These are phyloP conservation scores for Clavariopsis aquatica DNA, from an alignment of 495 filamentous ascomycete genomes.

Conservation along the genomic window DNA sequence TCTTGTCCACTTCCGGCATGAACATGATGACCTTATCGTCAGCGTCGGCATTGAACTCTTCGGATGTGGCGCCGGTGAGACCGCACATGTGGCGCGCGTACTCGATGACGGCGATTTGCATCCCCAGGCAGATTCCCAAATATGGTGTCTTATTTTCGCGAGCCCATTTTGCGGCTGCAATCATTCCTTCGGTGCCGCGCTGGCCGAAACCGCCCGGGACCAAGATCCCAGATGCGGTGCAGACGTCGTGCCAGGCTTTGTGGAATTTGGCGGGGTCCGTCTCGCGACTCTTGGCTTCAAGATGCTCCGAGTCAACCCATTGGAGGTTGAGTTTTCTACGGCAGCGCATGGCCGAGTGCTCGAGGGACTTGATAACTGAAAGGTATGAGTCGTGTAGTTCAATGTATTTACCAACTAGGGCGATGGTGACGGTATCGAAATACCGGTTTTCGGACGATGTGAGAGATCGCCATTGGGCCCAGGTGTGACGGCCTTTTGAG, in stretches of 20 bases:
- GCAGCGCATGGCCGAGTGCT: slow-evolving; percentile 89
- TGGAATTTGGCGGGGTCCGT: slow-evolving; percentile 72
- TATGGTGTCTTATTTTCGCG: slow-evolving; percentile 78
- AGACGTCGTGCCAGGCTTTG: slow-evolving; percentile 83
- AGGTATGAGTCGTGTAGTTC: slow-evolving; percentile 81
- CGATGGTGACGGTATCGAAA: slow-evolving; percentile 74
- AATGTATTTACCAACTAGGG: slow-evolving; percentile 89
- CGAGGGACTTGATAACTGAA: slow-evolving; percentile 77
- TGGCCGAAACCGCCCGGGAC: slow-evolving; percentile 83
- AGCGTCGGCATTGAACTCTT: slow-evolving; percentile 60
- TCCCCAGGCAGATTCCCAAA: slow-evolving; percentile 90
- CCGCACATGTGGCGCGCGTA: slow-evolving; percentile 73
- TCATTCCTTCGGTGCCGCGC: slow-evolving; percentile 85
- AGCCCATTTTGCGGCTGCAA: slow-evolving; percentile 78
- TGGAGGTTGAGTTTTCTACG: slow-evolving; percentile 74
- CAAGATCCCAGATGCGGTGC: slow-evolving; percentile 66
- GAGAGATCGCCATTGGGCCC: slow-evolving; percentile 73
- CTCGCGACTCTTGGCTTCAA: slow-evolving; percentile 63
- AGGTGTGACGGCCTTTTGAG: slow-evolving; percentile 62
- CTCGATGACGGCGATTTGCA: slow-evolving; percentile 94
- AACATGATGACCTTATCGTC: slow-evolving; percentile 70
- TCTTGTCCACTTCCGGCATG: slow-evolving; percentile 86
- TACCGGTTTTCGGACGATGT: slow-evolving; percentile 61
- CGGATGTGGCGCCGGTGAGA: slow-evolving; percentile 60
- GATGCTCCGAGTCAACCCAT: slow-evolving; percentile 80